phyloP scores from a whole-genome alignment of 352 stramenopile genomes.

The Pythium brachiatum region DNA sequence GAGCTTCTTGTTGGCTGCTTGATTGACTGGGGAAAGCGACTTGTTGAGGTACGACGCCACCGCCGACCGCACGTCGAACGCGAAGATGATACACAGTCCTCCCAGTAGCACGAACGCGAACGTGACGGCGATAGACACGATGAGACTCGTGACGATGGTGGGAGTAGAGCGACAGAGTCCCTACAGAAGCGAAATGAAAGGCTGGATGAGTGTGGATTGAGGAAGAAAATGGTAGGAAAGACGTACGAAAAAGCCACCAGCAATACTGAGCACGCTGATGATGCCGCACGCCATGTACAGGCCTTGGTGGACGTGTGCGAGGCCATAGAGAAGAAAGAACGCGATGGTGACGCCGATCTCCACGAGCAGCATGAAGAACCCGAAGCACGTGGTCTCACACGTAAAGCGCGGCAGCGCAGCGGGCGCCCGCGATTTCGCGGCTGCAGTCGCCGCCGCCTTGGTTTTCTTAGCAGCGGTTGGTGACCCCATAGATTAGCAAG shows the following conservation, averaged over 20 bases:
- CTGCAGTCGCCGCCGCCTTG: conserved; percentile 6
- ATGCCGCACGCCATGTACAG: conserved; percentile 36
- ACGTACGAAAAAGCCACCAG: conserved; percentile 47
- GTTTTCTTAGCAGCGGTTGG: neutral
- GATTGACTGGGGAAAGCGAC: conserved; percentile 30
- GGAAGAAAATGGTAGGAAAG: neutral
- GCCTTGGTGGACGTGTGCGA: conserved; percentile 33
- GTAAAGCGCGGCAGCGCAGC: conserved; percentile 41
- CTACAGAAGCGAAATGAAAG: conserved; percentile 19
- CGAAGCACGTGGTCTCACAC: conserved; percentile 46
- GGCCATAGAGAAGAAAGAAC: conserved; percentile 42
- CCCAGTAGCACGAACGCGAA: conserved; percentile 52
- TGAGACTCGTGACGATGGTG: conserved; percentile 47
- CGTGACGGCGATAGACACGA: conserved; percentile 42
- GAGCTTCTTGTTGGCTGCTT: conserved; percentile 42
- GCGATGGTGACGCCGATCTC: conserved; percentile 36
- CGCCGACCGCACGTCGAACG: conserved; percentile 36
- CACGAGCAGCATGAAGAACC: conserved; percentile 33
- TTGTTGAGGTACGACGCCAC: conserved; percentile 57
- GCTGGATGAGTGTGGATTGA: neutral
- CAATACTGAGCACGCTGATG: conserved; percentile 40
- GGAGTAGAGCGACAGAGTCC: conserved; percentile 51
- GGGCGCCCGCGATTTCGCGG: conserved; percentile 12
- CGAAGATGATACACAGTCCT: conserved; percentile 58
- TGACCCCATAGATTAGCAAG: neutral